Base-by-base conservation (phyloP, 164 flowering plant species). In the Vitis rotundifolia region DNA sequence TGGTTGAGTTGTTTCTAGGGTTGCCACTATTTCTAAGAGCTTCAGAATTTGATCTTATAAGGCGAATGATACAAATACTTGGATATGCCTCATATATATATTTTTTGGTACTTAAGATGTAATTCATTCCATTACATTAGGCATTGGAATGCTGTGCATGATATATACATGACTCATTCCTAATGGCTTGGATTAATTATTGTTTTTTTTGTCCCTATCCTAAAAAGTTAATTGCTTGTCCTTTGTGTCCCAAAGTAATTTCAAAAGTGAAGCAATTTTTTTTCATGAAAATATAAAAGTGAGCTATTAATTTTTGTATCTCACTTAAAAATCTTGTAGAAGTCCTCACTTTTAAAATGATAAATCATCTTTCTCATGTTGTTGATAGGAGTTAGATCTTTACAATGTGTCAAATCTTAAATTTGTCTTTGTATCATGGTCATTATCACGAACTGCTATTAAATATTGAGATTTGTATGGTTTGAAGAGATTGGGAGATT, bases 21-120 rank as follows among this genome's bases (percentile, higher is more conserved):
- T 73, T 96, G 68, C 99, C 98, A 26, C 77, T 96, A 37, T 93
- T 96, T 71, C 97, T 98, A 22, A 98, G 99, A 60, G 90, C 89
- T 70, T 96, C 98, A 59, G 97, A 93, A 71, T 93, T 87, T 85
- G 99, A 93, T 88, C 97, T 96, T 71, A 81, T 96, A 57, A 85
- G 78, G 78, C 79, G 99, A 79, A 93, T 93, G 97, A 81, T 88
- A 72, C 77, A 77, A 74, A 89, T 86, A 71, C 89, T 93, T 57
- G 99, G 98, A 98, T 93, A 87, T 61, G 79, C 37, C 47, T 48
- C n/a, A n/a, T n/a, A n/a, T 59, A 29, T 3, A 70, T 50, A 58
- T 63, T 22, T 18, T 50, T 6, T 37, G 7, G 44, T 22, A 37
- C 44, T 37, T 37, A 2, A 37, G 44, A 37, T 37, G 7, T 37